A percentile compares a stretch with the other conserved stretches of the same genome.
These are phyloP conservation scores for Pichia californica DNA, from an alignment of 805 yeast genomes.

Conservation along the genomic window DNA sequence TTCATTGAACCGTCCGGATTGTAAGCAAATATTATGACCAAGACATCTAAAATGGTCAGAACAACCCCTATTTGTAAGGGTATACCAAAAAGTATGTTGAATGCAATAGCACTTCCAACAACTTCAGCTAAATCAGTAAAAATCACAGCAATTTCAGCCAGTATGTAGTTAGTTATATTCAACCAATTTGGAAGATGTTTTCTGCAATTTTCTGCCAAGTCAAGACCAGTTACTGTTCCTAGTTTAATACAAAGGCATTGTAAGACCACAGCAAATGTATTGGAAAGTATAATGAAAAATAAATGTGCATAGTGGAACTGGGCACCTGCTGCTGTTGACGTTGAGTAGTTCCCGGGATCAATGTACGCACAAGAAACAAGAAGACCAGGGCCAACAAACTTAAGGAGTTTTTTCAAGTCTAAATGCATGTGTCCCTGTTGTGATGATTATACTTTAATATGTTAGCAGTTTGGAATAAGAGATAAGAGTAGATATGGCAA, in stretches of 20 bases:
- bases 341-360: constrained; percentile 91
- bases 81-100: constrained; percentile 67
- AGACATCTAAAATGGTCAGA: constrained; percentile 75
- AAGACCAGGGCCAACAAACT: constrained; percentile 82
- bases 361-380: constrained; percentile 86
- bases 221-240: constrained; percentile 86
- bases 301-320: constrained; percentile 65
- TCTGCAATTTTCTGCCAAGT: constrained; percentile 80
- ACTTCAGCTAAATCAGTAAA: constrained; percentile 94
- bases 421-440: no score
- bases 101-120: constrained; percentile 85
- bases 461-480: no score
- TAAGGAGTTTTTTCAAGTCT: constrained; percentile 41
- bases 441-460: no score
- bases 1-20: constrained; percentile 69
- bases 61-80: constrained; percentile 73
- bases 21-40: constrained; percentile 72
- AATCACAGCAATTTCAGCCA: constrained; percentile 82
- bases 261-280: constrained; percentile 73
- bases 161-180: constrained; percentile 54
- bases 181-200: constrained; percentile 61
- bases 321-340: constrained; percentile 87
- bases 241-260: constrained; percentile 80
- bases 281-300: constrained; percentile 69
- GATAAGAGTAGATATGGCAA: no score